These are phyloP conservation scores for Backusella australiensis DNA, from an alignment of 192 early-diverging fungal genomes.

Conservation along the genomic window DNA sequence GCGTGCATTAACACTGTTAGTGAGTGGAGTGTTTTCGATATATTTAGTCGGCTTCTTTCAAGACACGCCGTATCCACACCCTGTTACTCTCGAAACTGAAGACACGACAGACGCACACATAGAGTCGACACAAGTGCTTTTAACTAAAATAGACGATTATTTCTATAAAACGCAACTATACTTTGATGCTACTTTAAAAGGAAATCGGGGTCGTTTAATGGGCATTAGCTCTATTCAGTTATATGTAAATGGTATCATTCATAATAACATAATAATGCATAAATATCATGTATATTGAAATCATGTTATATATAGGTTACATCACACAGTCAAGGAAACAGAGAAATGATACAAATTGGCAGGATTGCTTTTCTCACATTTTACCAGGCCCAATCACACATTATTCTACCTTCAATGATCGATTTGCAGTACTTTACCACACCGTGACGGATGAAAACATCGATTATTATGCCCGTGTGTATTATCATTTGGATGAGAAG, in stretches of 20 bases:
- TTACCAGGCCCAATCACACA: conserved; percentile 26
- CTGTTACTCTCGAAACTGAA: conserved; percentile 4
- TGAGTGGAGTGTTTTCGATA: conserved; percentile 21
- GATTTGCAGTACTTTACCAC: conserved; percentile 32
- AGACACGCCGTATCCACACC: conserved; percentile 32
- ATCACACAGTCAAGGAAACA: neutral
- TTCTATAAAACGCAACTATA: conserved; percentile 29
- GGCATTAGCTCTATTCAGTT: conserved; percentile 7
- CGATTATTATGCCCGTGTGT: conserved; percentile 24
- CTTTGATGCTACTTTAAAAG: conserved; percentile 15
- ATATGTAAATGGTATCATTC: conserved; percentile 14
- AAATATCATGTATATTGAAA: neutral
- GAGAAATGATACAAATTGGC: conserved; percentile 10
- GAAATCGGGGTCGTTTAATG: neutral
- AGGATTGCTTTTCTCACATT: conserved; percentile 11
- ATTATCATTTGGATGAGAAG: neutral
- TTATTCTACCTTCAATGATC: conserved; percentile 1
- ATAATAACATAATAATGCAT: neutral
- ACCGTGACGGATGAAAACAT: conserved; percentile 23
- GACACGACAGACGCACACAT: neutral
- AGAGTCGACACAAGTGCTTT: neutral
- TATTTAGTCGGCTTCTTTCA: conserved; percentile 36
- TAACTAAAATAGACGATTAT: conserved; percentile 14
- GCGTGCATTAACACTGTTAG: conserved; percentile 31
- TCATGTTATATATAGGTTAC: neutral